Conservation (phyloP, 257 asterid species). For the Nicotiana undulata region DNA sequence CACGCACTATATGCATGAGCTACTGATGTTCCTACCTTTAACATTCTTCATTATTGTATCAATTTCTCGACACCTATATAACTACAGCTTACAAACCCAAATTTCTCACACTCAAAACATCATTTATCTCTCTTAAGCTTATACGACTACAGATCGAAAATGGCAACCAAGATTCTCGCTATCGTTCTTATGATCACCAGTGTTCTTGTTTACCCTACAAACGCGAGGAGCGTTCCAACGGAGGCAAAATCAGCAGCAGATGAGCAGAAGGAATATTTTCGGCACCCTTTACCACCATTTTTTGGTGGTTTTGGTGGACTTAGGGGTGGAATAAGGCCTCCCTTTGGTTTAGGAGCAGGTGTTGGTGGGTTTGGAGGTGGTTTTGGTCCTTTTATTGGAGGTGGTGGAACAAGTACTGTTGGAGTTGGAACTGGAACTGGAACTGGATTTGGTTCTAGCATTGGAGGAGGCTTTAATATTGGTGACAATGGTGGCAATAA, state of each 20-base stretch:
- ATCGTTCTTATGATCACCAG: slow-evolving; percentile 4
- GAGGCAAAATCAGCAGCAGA: background rate
- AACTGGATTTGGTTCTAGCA: background rate
- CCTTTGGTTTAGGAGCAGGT: slow-evolving; percentile 11
- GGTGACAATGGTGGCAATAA: background rate
- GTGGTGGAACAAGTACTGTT: background rate
- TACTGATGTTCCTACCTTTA: background rate
- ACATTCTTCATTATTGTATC: background rate
- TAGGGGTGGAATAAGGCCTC: slow-evolving; percentile 9
- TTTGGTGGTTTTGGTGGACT: slow-evolving; percentile 10
- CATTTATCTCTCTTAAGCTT: no score
- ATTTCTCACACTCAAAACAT: background rate
- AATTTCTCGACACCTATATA: slow-evolving; percentile 1
- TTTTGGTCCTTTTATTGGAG: slow-evolving; percentile 4
- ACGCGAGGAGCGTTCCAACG: background rate
- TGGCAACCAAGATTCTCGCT: slow-evolving; percentile 16
- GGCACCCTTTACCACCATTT: slow-evolving; percentile 14
- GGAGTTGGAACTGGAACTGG: background rate
- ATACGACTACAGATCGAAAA: background rate
- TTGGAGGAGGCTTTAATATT: background rate
- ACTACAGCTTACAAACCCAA: background rate
- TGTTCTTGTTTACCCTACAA: slow-evolving; percentile 3
- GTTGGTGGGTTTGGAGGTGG: slow-evolving; percentile 1
- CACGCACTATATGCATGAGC: background rate
- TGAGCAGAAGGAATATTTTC: slow-evolving; percentile 21